Evolutionary conservation across 345 rosid species (phyloP).

Genomic region (Salix brachista): DNA sequence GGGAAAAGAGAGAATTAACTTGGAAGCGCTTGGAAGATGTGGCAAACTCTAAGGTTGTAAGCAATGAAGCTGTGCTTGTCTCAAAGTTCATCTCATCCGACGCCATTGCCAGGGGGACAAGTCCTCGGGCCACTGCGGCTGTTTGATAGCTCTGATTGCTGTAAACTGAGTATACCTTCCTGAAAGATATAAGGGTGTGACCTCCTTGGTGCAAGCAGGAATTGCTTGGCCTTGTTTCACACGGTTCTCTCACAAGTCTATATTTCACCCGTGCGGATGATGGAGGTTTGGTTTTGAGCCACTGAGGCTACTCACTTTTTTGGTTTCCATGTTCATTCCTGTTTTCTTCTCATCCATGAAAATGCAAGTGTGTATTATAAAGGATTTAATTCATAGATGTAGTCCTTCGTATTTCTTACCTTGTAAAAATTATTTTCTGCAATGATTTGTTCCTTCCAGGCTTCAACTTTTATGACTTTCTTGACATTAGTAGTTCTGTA

Average conservation of each 20-base stretch:
- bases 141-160: conserved; percentile 28
- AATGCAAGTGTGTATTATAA: conserved; percentile 39
- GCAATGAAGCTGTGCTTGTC: conserved; percentile 54
- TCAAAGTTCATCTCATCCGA: conserved; percentile 45
- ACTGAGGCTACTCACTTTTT: conserved; percentile 13
- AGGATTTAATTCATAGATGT: conserved; percentile 31
- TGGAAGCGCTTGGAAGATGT: conserved; percentile 71
- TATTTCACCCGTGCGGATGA: conserved; percentile 1
- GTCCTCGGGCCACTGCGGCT: conserved; percentile 33
- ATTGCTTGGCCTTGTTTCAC: conserved; percentile 15
- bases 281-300: conserved; percentile 11
- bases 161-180: conserved; percentile 8
- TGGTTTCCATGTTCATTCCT: conserved; percentile 9
- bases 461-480: not conserved
- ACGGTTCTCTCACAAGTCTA: not conserved
- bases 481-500: not conserved
- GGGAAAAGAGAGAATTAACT: conserved; percentile 45
- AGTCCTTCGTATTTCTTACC: conserved; percentile 20
- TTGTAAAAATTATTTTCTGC: conserved; percentile 24
- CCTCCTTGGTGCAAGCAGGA: conserved; percentile 5
- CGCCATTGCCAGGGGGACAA: conserved; percentile 37
- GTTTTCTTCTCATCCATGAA: conserved; percentile 8
- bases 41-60: conserved; percentile 53
- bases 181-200: not conserved
- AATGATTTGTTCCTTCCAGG: conserved; percentile 13